These are phyloP conservation scores for Boletus subparvulus DNA, from an alignment of 768 basidiomycete genomes.

Conservation along the genomic window DNA sequence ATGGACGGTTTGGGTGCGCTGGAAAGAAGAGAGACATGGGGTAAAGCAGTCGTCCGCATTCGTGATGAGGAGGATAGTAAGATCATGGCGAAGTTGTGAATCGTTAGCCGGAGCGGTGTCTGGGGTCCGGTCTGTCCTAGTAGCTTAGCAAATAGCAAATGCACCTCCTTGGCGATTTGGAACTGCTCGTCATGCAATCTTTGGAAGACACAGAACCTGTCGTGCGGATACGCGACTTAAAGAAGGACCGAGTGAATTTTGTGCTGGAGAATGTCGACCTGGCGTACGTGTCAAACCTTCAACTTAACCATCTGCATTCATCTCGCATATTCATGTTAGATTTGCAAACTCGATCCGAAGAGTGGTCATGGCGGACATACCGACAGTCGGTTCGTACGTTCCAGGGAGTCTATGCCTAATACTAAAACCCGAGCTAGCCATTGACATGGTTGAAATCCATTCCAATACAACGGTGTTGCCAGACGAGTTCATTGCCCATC, in stretches of 20 bases:
- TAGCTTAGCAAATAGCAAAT: background rate
- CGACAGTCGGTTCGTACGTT: conserved; percentile 78
- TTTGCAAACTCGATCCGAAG: conserved; percentile 94
- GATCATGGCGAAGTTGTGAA: conserved; percentile 43
- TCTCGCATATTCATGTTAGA: conserved; percentile 40
- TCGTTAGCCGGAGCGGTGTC: conserved; percentile 11
- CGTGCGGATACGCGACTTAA: conserved; percentile 81
- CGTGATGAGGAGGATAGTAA: conserved; percentile 44
- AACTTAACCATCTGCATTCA: conserved; percentile 5
- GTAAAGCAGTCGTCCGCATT: conserved; percentile 76
- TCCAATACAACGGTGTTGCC: conserved; percentile 91
- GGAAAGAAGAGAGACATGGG: conserved; percentile 87
- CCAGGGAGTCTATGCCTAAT: background rate
- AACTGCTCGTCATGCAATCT: conserved; percentile 31
- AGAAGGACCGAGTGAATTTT: conserved; percentile 86
- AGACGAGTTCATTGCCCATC: conserved; percentile 96
- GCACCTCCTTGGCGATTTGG: background rate
- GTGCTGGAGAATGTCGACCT: conserved; percentile 95
- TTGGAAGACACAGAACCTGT: conserved; percentile 54
- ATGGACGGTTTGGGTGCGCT: conserved; percentile 71
- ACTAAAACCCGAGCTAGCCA: conserved; percentile 53
- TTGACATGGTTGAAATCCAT: conserved; percentile 93
- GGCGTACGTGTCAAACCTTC: conserved; percentile 56
- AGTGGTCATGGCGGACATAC: conserved; percentile 94
- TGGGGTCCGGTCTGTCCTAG: conserved; percentile 15